Evolutionary conservation across 148 eudicot species (phyloP).

Genomic region (Drosera capensis): DNA sequence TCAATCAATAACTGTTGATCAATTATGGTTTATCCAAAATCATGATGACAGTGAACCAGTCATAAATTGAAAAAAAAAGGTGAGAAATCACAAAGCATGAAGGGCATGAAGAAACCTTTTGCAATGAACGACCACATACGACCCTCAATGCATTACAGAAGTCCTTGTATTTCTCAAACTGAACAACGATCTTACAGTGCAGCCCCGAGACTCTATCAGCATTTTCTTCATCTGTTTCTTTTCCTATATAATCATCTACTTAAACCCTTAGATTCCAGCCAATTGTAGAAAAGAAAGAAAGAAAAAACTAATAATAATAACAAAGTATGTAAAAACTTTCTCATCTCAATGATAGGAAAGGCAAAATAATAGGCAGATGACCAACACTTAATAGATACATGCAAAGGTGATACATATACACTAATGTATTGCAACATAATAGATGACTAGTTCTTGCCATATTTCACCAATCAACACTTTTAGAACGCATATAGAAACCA

Average conservation of each 20-base stretch:
- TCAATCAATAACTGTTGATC: no score
- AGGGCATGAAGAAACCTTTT: conserved; percentile 34
- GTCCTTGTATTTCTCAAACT: conserved; percentile 50
- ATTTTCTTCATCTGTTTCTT: conserved; percentile 37
- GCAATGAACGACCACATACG: conserved; percentile 58
- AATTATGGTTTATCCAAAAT: no score
- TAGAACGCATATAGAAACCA: no score
- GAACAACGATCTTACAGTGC: conserved; percentile 69
- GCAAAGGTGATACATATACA: no score
- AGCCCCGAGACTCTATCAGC: conserved; percentile 53
- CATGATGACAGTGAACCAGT: no score
- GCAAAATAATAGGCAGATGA: no score
- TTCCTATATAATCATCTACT: conserved; percentile 58
- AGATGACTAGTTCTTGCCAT: no score
- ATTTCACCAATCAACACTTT: no score
- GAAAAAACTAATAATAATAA: no score
- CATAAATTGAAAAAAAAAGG: background rate
- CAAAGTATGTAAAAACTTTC: background rate
- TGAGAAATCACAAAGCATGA: background rate
- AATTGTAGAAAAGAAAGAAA: conserved; percentile 10
- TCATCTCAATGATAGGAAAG: conserved; percentile 5
- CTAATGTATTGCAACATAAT: no score
- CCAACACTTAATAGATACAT: no score
- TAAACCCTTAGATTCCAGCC: conserved; percentile 73
- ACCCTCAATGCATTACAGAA: conserved; percentile 57